Evolutionary conservation across 495 filamentous ascomycete species (phyloP), one percentile per base, ranked within the genome.

Genomic region (Talaromyces liani): DNA sequence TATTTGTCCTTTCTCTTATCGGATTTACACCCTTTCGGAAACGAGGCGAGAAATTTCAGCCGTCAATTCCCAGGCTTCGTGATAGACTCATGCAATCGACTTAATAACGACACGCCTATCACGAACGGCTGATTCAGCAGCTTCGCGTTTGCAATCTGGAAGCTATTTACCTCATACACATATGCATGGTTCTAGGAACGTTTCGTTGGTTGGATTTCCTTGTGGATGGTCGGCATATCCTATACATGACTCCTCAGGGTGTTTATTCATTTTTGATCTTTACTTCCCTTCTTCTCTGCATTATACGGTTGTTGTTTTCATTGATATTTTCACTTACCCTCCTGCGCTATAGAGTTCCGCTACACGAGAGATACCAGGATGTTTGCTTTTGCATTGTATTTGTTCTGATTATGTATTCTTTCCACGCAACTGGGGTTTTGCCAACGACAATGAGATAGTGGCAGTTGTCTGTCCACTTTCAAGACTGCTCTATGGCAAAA

Each of bases 341-440:
- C 70, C 71, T 69, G 58, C 70, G 72, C 77, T 69, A 79, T 79
- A 78, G 77, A 80, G 69, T 68, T 69, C 69, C 65, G 71, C 73
- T 73, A 72, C 75, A 76, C 75, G 70, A 75, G 74, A 75, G 77
- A 80, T 79, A 79, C 75, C 77, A 78, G 71, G 70, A 72, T 73
- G 58, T 66, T 71, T 36, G 31, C 51, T 58, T 34, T 58, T 36
- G 53, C 53, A 56, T 29, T 25, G 20, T 56, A 56, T 56, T 56
- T 56, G 22, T 56, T 56, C 49, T 56, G 22, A 25, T 56, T 16
- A 27, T 56, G 53, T 27, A 56, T 56, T 56, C 53, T 25, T 29
- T 14, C 16, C 27, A 14, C 49, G 12, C 51, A 24, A 27, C 51
- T 54, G 24, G 18, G 53, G 20, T 49, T 20, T 49, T 49, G 53